Percentiles rank a stretch among this genome's conserved stretches.
These are phyloP conservation scores for Orbilia ellipsospora DNA, from an alignment of 2,329 filamentous ascomycete species.

Conservation along the genomic window DNA sequence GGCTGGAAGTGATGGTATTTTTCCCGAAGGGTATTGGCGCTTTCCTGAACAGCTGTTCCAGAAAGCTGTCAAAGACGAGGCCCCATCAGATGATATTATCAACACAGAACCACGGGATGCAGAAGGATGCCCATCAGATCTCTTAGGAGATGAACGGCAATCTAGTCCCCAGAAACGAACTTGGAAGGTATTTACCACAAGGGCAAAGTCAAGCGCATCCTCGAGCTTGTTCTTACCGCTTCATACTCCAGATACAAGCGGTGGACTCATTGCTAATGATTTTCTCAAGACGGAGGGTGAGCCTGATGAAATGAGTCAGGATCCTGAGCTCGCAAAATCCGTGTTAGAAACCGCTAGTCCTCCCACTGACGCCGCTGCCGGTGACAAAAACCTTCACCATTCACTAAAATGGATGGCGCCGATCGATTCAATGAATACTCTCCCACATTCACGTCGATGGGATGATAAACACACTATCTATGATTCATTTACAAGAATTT, in stretches of 20 bases:
- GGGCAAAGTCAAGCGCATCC: slow-evolving; percentile 37
- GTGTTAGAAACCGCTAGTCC: not conserved
- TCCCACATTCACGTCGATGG: slow-evolving; percentile 46
- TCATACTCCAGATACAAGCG: not conserved
- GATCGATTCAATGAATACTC: slow-evolving; percentile 15
- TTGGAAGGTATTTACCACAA: slow-evolving; percentile 55
- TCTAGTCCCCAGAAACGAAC: slow-evolving; percentile 9
- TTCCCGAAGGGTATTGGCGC: slow-evolving; percentile 33
- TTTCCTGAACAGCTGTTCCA: not conserved
- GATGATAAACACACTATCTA: slow-evolving; percentile 24
- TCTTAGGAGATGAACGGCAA: not conserved
- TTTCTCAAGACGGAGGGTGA: slow-evolving; percentile 7
- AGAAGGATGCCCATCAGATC: not conserved
- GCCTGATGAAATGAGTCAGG: not conserved
- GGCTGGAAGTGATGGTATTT: slow-evolving; percentile 38
- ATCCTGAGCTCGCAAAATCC: not conserved
- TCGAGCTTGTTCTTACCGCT: slow-evolving; percentile 6
- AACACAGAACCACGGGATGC: too few relatives aligned
- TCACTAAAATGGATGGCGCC: slow-evolving; percentile 34
- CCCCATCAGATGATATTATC: too few relatives aligned
- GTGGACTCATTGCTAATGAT: slow-evolving; percentile 12
- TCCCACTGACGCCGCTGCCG: not conserved
- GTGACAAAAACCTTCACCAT: not conserved
- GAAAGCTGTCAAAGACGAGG: too few relatives aligned
- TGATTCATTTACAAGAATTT: slow-evolving; percentile 26